Evolutionary conservation across 2,329 filamentous ascomycete species (phyloP).

Genomic region (Cytospora chrysosperma): DNA sequence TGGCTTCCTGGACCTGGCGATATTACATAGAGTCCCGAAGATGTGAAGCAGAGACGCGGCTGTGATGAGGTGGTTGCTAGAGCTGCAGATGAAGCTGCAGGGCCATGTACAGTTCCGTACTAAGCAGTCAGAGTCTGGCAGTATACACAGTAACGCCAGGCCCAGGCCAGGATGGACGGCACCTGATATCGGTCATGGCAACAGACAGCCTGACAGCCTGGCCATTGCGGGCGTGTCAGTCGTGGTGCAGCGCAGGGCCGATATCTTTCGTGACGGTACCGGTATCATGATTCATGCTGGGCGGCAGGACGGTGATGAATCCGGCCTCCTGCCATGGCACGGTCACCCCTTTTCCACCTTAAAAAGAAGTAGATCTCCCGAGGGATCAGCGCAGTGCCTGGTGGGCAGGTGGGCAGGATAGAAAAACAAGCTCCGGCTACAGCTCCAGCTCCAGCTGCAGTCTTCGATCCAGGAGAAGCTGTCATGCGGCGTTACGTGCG

Average conservation of each 20-base stretch:
- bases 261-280: neutral
- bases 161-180: too few relatives aligned
- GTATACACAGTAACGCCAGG: too few relatives aligned
- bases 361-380: constrained; percentile 19
- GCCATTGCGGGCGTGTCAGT: neutral
- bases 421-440: neutral
- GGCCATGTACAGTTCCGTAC: too few relatives aligned
- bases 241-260: neutral
- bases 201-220: neutral
- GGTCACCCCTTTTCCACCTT: constrained; percentile 14
- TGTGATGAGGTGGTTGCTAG: neutral
- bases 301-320: neutral
- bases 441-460: neutral
- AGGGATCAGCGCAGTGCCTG: constrained; percentile 10
- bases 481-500: constrained; percentile 1
- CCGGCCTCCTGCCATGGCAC: neutral
- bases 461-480: neutral
- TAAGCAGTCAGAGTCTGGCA: too few relatives aligned
- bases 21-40: neutral
- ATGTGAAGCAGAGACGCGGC: neutral
- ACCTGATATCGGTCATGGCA: neutral
- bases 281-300: neutral
- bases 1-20: neutral
- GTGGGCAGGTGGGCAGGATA: neutral
- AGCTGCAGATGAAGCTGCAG: neutral